phyloP scores from a whole-genome alignment of 176 grass and related monocot species.

The Raddia distichophylla region DNA sequence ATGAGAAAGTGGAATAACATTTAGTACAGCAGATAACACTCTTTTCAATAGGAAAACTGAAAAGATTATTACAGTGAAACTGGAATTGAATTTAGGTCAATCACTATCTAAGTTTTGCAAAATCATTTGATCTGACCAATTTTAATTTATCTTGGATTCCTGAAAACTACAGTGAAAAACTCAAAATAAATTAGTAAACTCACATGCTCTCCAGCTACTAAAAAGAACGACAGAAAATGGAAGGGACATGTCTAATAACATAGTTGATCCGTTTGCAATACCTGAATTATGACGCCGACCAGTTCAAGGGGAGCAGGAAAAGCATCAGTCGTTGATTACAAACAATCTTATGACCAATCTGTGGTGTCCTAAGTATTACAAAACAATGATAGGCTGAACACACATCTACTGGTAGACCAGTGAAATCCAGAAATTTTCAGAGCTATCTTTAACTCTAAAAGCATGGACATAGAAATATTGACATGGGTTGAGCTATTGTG shows the following conservation, averaged over 20 bases:
- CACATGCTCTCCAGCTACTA: background rate
- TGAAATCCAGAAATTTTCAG: no score
- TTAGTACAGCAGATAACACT: background rate
- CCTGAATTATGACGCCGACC: no score
- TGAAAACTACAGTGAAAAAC: conserved; percentile 11
- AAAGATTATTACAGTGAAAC: conserved; percentile 6
- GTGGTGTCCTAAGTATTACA: no score
- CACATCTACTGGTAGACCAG: no score
- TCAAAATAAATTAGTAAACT: background rate
- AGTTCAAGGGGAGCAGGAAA: no score
- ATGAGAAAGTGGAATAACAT: conserved; percentile 20
- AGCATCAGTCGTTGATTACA: no score
- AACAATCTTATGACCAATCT: no score
- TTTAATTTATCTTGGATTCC: background rate
- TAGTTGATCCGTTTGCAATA: background rate
- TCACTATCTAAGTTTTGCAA: background rate
- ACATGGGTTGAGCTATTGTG: no score
- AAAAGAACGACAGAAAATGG: background rate
- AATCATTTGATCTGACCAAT: background rate
- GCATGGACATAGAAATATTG: no score
- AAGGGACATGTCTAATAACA: background rate
- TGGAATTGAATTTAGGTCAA: background rate
- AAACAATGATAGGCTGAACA: no score
- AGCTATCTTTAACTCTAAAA: no score
- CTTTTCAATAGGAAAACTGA: background rate